phyloP scores from a whole-genome alignment of 441 rosid genomes.

The Adansonia gregorii region DNA sequence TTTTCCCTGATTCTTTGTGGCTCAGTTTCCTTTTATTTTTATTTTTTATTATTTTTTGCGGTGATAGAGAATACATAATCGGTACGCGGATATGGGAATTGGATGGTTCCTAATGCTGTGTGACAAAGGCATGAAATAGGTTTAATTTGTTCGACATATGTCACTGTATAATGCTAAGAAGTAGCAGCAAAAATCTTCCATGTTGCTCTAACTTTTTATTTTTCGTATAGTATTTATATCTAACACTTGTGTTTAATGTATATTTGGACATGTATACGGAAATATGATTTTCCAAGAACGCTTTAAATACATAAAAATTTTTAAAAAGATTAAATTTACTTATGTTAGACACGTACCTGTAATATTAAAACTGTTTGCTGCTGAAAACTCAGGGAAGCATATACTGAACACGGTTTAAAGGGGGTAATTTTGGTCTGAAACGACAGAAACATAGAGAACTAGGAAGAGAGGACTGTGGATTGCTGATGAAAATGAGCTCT shows the following conservation, averaged over 20 bases:
- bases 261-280: too few species aligned
- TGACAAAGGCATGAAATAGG: conserved; percentile 63
- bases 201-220: too few species aligned
- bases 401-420: too few species aligned
- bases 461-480: background rate
- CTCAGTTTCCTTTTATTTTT: conserved; percentile 57
- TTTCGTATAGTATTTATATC: too few species aligned
- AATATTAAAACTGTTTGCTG: background rate
- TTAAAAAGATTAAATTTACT: too few species aligned
- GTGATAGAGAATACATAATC: conserved; percentile 78
- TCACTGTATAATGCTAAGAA: background rate
- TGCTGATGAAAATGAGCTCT: background rate
- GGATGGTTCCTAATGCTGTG: conserved; percentile 58
- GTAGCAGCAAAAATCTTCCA: background rate
- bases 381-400: background rate
- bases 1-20: conserved; percentile 7
- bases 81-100: conserved; percentile 79
- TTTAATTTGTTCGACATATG: background rate
- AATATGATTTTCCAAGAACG: too few species aligned
- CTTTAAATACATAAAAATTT: too few species aligned
- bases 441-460: background rate
- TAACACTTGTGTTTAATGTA: too few species aligned
- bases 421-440: too few species aligned
- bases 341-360: too few species aligned
- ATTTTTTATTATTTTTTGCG: conserved; percentile 46